Conservation (phyloP, 2,329 filamentous ascomycete species). For the Rhexocercosporidium sp. region DNA sequence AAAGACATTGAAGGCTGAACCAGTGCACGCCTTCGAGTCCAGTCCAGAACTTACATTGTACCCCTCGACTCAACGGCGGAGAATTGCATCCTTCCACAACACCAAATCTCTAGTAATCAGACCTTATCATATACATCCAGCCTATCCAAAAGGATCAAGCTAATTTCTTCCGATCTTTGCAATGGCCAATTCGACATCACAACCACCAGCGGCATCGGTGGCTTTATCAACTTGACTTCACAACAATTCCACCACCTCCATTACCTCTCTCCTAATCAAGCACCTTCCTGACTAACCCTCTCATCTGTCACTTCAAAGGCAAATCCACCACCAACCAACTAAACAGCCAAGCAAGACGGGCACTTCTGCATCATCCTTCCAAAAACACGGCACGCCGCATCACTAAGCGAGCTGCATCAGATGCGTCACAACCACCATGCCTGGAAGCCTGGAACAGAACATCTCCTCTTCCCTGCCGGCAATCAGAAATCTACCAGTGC, state of each 20-base stretch:
- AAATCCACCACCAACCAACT: too few relatives aligned
- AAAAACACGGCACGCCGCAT: neutral
- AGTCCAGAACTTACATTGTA: too few relatives aligned
- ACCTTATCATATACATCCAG: neutral
- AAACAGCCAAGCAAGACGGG: too few relatives aligned
- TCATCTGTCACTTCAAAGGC: neutral
- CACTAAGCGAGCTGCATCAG: slow-evolving; percentile 1
- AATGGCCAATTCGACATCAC: too few relatives aligned
- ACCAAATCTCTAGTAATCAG: neutral
- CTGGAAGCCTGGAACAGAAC: neutral
- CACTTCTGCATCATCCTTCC: too few relatives aligned
- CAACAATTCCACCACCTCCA: too few relatives aligned
- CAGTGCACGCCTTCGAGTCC: neutral
- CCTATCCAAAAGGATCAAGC: neutral
- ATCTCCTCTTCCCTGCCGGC: neutral
- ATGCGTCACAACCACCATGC: neutral
- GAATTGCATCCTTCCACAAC: neutral
- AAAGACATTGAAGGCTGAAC: neutral
- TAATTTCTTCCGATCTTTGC: neutral
- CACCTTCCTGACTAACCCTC: neutral
- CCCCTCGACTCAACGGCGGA: too few relatives aligned
- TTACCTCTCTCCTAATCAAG: neutral
- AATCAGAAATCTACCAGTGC: too few relatives aligned
- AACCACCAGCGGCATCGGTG: too few relatives aligned
- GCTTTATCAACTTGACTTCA: too few relatives aligned